These are phyloP conservation scores for Microascus cirrosus DNA, from an alignment of 2,329 filamentous ascomycete species.

Conservation along the genomic window DNA sequence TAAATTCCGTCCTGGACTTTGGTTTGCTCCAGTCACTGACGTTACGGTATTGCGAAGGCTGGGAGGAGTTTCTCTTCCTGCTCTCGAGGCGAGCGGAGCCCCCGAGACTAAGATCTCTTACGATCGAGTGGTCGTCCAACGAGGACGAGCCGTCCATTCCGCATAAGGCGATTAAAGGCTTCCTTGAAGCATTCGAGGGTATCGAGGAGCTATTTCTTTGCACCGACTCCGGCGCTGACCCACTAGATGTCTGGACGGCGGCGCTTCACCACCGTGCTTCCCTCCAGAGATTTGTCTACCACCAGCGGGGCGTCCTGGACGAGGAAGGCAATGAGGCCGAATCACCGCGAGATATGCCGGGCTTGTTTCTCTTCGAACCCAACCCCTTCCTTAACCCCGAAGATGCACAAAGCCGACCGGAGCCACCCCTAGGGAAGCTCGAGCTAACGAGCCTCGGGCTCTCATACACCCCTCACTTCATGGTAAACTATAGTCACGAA, in stretches of 20 bases:
- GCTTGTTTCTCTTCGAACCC: too few species aligned
- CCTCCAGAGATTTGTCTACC: not conserved
- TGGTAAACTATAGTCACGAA: too few species aligned
- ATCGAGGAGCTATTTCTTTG: not conserved
- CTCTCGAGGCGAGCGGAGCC: not conserved
- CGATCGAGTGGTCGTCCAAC: not conserved
- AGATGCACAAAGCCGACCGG: too few species aligned
- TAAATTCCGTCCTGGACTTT: not conserved
- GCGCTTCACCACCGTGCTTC: not conserved
- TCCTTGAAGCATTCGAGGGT: not conserved
- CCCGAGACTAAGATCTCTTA: not conserved
- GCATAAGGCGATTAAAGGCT: not conserved
- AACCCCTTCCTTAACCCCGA: too few species aligned
- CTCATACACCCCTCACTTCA: too few species aligned
- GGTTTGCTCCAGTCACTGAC: not conserved
- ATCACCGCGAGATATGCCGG: too few species aligned
- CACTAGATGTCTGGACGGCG: not conserved
- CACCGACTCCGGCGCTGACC: too few species aligned
- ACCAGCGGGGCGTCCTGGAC: too few species aligned
- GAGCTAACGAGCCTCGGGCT: too few species aligned
- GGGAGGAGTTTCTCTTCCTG: not conserved
- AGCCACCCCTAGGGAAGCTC: too few species aligned
- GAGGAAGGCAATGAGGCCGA: too few species aligned
- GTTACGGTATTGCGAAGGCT: not conserved
- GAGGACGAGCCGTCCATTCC: not conserved